Evolutionary conservation across 371 early-diverging fungal species (phyloP), one percentile per base, ranked within the genome.

Genomic region (Lichtheimia ramosa): DNA sequence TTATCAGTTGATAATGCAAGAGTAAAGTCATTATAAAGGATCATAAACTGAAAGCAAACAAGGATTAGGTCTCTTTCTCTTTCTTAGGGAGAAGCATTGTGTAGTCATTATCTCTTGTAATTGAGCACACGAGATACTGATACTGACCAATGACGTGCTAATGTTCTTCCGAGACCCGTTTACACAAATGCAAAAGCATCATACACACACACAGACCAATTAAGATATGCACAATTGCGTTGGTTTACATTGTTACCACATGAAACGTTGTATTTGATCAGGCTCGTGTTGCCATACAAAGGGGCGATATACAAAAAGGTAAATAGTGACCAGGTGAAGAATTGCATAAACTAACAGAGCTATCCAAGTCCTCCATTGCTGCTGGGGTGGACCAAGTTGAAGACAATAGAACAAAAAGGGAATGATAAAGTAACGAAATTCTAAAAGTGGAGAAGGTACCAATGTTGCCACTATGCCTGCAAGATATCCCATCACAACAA

Each of bases 401-500:
- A 94, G 56, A 39, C 92, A 80, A 43, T 84, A 89, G 48, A 96
- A 68, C 40, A 86, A 61, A 63, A 85, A 94, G 0, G 96, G 97
- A 3, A 94, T 75, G 39, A 96, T 90, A 74, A 93, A 98, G 81
- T 98, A 98, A 20, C 98, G 82, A 63, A 97, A 93, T 68, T 98
- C 98, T 23, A 98, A 70, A 23, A 98, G 71, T 2, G 98, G 98
- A 1, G 96, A 91, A 0, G 98, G 97, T 1, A 96, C 82, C 15
- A 97, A 73, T 1, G 88, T 85, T 21, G 90, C 56, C 0, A 79
- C 62, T 2, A 80, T 61, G 0, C 82, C 69, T 3, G 60, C 58
- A 0, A 70, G 13, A 54, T 85, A 92, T 5, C 83, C 82, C 4
- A 84, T 7, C 0, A 73, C 39, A 56, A 75, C 72, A 0, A 84